Evolutionary conservation across 2,329 filamentous ascomycete species (phyloP).

Genomic region (Fusarium acutatum): DNA sequence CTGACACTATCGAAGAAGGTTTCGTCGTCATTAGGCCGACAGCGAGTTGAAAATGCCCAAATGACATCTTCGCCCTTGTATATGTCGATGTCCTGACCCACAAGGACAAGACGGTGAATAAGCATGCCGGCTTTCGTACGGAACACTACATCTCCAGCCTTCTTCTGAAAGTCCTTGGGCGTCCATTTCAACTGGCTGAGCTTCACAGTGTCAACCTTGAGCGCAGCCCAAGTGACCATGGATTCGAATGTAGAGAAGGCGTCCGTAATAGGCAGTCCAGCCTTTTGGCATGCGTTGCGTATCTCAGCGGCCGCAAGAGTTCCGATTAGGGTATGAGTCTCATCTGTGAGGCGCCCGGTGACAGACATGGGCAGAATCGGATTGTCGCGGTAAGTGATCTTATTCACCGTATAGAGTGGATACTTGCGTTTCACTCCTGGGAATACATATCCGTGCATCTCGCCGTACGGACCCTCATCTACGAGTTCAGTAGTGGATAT

Average conservation of each 20-base stretch:
- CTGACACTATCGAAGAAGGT: conserved; percentile 52
- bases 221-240: conserved; percentile 56
- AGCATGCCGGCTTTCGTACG: conserved; percentile 44
- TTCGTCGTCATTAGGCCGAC: conserved; percentile 54
- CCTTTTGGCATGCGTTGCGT: conserved; percentile 16
- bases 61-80: conserved; percentile 56
- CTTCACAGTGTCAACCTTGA: conserved; percentile 66
- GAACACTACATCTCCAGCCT: conserved; percentile 7
- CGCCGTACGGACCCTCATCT: conserved; percentile 59
- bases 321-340: conserved; percentile 26
- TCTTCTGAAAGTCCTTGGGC: conserved; percentile 5
- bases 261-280: conserved; percentile 52
- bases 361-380: conserved; percentile 19
- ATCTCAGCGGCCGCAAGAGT: not conserved
- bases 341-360: conserved; percentile 6
- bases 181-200: conserved; percentile 52
- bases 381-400: conserved; percentile 16
- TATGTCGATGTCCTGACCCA: conserved; percentile 59
- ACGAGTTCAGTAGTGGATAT: conserved; percentile 45
- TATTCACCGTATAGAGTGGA: conserved; percentile 12
- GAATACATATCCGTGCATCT: conserved; percentile 41
- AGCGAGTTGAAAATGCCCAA: conserved; percentile 58
- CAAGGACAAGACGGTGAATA: conserved; percentile 56
- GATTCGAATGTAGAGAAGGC: conserved; percentile 55
- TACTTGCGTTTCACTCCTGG: not conserved